phyloP scores from a whole-genome alignment of 2,329 filamentous ascomycete genomes.

The Penicillium aurantiogriseum region DNA sequence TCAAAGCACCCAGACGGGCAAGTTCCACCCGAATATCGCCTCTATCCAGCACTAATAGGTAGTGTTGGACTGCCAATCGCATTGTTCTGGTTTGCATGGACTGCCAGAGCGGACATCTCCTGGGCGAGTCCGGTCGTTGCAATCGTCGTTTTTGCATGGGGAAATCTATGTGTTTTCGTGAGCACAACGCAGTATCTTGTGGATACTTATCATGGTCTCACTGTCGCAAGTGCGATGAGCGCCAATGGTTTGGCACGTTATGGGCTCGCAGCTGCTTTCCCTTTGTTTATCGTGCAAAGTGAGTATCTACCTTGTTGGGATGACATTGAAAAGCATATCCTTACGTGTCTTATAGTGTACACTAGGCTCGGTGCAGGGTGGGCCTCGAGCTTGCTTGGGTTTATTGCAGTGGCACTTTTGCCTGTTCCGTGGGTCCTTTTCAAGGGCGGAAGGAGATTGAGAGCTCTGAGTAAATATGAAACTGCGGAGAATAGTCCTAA shows the following conservation, averaged over 20 bases:
- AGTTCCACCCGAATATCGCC: conserved; percentile 17
- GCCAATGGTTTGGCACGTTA: conserved; percentile 22
- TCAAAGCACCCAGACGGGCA: background rate
- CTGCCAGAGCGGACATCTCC: conserved; percentile 5
- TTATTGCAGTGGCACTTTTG: conserved; percentile 45
- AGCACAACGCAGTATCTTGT: conserved; percentile 19
- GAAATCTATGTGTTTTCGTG: conserved; percentile 22
- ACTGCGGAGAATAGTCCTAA: background rate
- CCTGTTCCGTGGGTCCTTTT: conserved; percentile 49
- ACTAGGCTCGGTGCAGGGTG: conserved; percentile 61
- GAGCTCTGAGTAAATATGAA: conserved; percentile 17
- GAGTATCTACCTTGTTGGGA: background rate
- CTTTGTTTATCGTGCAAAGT: conserved; percentile 23
- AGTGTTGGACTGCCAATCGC: conserved; percentile 19
- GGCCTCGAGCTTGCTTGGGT: conserved; percentile 60
- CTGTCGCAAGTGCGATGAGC: conserved; percentile 23
- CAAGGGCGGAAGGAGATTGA: conserved; percentile 41
- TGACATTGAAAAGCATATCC: background rate
- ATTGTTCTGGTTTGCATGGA: conserved; percentile 25
- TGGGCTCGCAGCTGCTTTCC: conserved; percentile 18
- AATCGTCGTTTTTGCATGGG: conserved; percentile 20
- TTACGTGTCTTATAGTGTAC: conserved; percentile 46
- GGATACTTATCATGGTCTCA: conserved; percentile 17
- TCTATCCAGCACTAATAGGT: conserved; percentile 20
- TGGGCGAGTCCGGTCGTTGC: conserved; percentile 18